Evolutionary conservation across 345 rosid genomes (phyloP), one percentile per base, ranked within the genome.

Genomic region (Salix caprea): DNA sequence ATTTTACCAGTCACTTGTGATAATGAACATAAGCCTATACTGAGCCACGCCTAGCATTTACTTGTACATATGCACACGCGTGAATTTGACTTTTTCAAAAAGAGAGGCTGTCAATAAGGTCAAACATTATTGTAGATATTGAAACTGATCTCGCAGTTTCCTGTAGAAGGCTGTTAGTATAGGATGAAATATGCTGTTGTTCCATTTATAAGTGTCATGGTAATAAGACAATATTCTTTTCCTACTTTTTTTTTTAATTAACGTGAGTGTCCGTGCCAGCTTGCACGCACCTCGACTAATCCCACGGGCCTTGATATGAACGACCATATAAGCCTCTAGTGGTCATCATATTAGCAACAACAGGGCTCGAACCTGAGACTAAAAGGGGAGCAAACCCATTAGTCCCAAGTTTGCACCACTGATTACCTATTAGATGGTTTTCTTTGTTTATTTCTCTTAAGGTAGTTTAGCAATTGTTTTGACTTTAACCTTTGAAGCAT

Each of bases 41-140:
- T 7, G 4, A 18, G 65, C 21, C 67, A 67, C 24, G 60, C 34
- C 69, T 40, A 62, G 78, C 40, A 32, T 72, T 71, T 64, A 23
- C 71, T 60, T 79, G 74, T 77, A 71, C 72, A 80, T 70, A 30
- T 69, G 71, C 77, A 39, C 75, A 48, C 73, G 37, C 65, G 64
- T 52, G 32, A 56, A 46, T 66, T 2, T 54, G 19, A 28, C 46
- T 44, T 40, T 68, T 34, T 40, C 11, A 34, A 13, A 7, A 40
- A 65, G 69, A 66, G 37, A 60, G n/a, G 70, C 62, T 71, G 19
- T 39, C 36, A 75, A 80, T 74, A 73, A 85, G 80, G 54, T 44
- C 75, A 61, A 76, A 62, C 71, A 71, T 79, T 62, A 10, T 66
- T 1, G 8, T 61, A 30, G 62, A 65, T 24, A 67, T 76, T 70